These are phyloP conservation scores for Pyricularia grisea DNA, from an alignment of 2,329 filamentous ascomycete genomes.

Conservation along the genomic window DNA sequence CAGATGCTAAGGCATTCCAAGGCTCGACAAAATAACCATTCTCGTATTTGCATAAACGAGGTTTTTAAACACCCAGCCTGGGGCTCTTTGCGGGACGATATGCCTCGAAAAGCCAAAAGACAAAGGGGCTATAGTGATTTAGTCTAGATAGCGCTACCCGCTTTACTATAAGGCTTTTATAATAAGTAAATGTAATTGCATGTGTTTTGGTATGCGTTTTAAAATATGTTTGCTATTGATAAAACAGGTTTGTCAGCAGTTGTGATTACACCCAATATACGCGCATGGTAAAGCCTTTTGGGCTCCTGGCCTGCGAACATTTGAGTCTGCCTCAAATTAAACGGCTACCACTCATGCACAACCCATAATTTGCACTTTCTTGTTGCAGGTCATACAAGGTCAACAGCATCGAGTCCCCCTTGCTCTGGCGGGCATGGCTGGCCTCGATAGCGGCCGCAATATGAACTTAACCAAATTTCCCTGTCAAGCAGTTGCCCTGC, in stretches of 20 bases:
- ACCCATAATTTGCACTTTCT: not conserved
- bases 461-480: constrained; percentile 9
- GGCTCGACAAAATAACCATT: not conserved
- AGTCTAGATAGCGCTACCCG: not conserved
- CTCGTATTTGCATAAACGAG: not conserved
- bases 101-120: not conserved
- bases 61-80: not conserved
- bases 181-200: not conserved
- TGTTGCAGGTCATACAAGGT: not conserved
- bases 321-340: not conserved
- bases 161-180: not conserved
- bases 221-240: not conserved
- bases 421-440: not conserved
- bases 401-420: not conserved
- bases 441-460: not conserved
- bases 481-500: constrained; percentile 30
- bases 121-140: not conserved
- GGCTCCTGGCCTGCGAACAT: not conserved
- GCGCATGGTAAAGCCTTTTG: not conserved
- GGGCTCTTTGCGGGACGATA: not conserved
- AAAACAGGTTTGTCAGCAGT: not conserved
- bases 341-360: not conserved
- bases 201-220: not conserved
- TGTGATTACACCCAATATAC: not conserved
- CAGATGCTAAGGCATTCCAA: not conserved